Percentiles rank a stretch among this genome's conserved stretches.
Conservation (phyloP, 2,329 filamentous ascomycete species). For the Plectosphaerella sp. region DNA sequence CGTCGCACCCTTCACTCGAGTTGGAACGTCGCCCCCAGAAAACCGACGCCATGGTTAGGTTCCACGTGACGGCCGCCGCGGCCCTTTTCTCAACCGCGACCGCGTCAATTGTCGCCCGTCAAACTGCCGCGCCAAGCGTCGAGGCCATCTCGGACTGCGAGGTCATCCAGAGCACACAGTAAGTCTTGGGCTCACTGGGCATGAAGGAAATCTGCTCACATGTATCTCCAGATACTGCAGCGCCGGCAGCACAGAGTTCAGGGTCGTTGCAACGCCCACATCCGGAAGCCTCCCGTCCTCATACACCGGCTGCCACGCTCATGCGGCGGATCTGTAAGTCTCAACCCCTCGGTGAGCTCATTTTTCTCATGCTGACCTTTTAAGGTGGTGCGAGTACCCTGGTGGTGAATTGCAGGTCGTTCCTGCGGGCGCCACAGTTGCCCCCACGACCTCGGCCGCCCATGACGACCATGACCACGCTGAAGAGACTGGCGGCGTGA, state of each 20-base stretch:
- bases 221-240: conserved; percentile 5
- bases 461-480: conserved; percentile 1
- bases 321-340: conserved; percentile 44
- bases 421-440: conserved; percentile 9
- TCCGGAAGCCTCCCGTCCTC: conserved; percentile 19
- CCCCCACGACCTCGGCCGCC: conserved; percentile 7
- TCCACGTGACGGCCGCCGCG: conserved; percentile 2
- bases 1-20: neutral
- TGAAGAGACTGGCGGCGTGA: conserved; percentile 15
- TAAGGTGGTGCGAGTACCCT: conserved; percentile 37
- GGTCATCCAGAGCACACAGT: conserved; percentile 12
- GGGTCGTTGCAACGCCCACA: conserved; percentile 6
- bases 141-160: conserved; percentile 9
- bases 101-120: conserved; percentile 17
- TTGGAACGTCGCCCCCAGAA: no score
- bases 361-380: neutral
- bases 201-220: neutral
- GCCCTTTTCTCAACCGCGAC: conserved; percentile 7
- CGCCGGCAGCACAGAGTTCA: conserved; percentile 10
- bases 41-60: conserved; percentile 3
- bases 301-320: conserved; percentile 43
- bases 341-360: neutral
- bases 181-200: neutral
- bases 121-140: conserved; percentile 19
- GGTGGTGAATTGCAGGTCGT: conserved; percentile 37